A percentile compares a stretch with the other conserved stretches of the same genome.
phyloP scores from a whole-genome alignment of 2,329 filamentous ascomycete genomes.

The Phoma herbarum region DNA sequence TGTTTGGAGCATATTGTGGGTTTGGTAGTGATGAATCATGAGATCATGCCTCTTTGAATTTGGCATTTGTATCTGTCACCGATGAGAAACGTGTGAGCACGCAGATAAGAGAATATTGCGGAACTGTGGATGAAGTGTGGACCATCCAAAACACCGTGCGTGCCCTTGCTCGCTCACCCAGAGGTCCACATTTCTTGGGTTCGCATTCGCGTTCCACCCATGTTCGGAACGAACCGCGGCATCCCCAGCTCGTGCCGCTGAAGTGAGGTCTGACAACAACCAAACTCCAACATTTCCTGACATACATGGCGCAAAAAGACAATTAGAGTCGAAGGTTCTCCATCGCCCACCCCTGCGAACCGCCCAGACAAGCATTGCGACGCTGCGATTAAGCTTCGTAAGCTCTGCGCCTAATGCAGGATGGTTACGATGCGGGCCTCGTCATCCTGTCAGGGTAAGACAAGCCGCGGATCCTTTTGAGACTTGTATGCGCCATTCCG shows the following conservation, averaged over 20 bases:
- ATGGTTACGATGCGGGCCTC: constrained; percentile 4
- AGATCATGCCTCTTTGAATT: constrained; percentile 4
- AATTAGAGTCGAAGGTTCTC: not conserved
- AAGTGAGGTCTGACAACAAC: not conserved
- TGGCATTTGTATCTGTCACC: not conserved
- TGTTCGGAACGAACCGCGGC: constrained; percentile 6
- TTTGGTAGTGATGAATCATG: constrained; percentile 11
- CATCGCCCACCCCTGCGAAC: not conserved
- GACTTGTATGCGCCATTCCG: not conserved
- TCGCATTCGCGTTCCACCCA: not conserved
- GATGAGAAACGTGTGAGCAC: not conserved
- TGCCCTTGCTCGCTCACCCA: not conserved
- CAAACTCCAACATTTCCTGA: not conserved
- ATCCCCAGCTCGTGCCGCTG: not conserved
- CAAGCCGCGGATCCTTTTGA: not conserved
- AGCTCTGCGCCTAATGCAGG: constrained; percentile 6
- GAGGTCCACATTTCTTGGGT: not conserved
- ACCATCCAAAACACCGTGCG: no score
- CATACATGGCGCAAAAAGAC: not conserved
- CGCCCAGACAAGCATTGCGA: constrained; percentile 3
- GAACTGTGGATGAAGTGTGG: no score
- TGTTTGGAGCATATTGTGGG: constrained; percentile 4
- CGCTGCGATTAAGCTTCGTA: constrained; percentile 12
- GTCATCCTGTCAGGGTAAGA: not conserved
- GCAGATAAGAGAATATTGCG: no score